Evolutionary conservation across 164 flowering plant species (phyloP).

Genomic region (Litsea cubeba): DNA sequence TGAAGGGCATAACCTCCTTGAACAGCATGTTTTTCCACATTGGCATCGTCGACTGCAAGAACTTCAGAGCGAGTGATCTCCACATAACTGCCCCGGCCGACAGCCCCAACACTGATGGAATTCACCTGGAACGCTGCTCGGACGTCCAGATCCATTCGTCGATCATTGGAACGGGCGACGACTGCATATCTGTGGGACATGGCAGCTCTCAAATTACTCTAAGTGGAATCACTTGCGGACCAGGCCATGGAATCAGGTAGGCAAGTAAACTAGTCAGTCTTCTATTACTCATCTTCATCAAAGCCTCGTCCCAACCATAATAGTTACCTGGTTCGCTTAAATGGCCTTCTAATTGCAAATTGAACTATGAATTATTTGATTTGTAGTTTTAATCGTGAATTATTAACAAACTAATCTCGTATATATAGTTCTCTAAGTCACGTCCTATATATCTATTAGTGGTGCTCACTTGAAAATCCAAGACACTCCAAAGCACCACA

Average conservation of each 20-base stretch:
- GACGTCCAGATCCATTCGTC: conserved; percentile 30
- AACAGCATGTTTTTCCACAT: conserved; percentile 71
- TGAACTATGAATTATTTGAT: too few species aligned
- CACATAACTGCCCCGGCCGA: conserved; percentile 46
- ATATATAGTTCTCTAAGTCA: too few species aligned
- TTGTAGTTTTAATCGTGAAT: too few species aligned
- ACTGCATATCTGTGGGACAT: conserved; percentile 64
- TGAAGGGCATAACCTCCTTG: conserved; percentile 42
- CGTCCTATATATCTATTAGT: too few species aligned
- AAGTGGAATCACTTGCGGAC: conserved; percentile 50
- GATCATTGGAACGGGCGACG: conserved; percentile 57
- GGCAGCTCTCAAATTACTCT: conserved; percentile 49
- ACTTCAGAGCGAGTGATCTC: conserved; percentile 35
- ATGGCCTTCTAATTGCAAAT: too few species aligned
- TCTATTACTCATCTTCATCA: not conserved
- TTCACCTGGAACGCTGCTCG: conserved; percentile 49
- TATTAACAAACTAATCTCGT: too few species aligned
- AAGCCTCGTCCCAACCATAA: too few species aligned
- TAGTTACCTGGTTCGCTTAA: too few species aligned
- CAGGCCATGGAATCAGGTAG: conserved; percentile 77
- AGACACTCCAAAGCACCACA: too few species aligned
- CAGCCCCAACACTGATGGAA: conserved; percentile 80
- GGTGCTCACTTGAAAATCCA: too few species aligned
- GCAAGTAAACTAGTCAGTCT: too few species aligned
- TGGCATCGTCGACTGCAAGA: conserved; percentile 38